Base-by-base conservation (phyloP, 129 eudicot genomes). In the Sambucus nigra region DNA sequence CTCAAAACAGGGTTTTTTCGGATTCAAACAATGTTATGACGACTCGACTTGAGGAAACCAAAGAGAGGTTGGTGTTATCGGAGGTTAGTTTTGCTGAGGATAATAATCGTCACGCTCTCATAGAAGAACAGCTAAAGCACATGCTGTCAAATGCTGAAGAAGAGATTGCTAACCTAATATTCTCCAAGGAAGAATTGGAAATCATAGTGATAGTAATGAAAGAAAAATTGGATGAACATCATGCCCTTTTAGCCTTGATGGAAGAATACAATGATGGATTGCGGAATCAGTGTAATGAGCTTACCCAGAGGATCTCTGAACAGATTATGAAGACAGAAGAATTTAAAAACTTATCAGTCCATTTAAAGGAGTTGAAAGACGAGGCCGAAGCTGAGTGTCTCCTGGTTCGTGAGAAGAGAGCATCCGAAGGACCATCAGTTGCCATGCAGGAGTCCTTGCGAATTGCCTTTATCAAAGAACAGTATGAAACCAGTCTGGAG, bases 301-400 rank as follows among this genome's bases (percentile, higher is more conserved):
- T 91, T 31, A 63, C 73, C 12, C 67, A 33, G 51, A 91, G 70
- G 74, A 86, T 91, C 44, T 69, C 94, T 16, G 81, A 79, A 64
- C 98, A 92, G 82, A 60, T 67, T 60, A 48, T 79, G 69, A 82
- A 78, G 67, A 82, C 99, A 0, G 96, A 92, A 55, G 99, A 92
- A 61, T 86, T 82, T 59, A 86, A 80, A 73, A 92, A 79, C 70
- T 59, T 92, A 53, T 79, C 94, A 16, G 69, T 68, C 40, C 94
- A 86, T 73, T 75, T 92, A 38, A 86, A 80, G 68, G 99, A 86
- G 69, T 91, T 92, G 26, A 92, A 86, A 70, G 96, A 86, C 70
- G 68, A 64, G 21, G 84, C 84, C 20, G 84, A 73, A 91, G 83
- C 55, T 66, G 55, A 46, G 46, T 79, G 70, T n/a, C n/a, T n/a